Evolutionary conservation across 495 filamentous ascomycete genomes (phyloP).

Genomic region (Podospora comata): DNA sequence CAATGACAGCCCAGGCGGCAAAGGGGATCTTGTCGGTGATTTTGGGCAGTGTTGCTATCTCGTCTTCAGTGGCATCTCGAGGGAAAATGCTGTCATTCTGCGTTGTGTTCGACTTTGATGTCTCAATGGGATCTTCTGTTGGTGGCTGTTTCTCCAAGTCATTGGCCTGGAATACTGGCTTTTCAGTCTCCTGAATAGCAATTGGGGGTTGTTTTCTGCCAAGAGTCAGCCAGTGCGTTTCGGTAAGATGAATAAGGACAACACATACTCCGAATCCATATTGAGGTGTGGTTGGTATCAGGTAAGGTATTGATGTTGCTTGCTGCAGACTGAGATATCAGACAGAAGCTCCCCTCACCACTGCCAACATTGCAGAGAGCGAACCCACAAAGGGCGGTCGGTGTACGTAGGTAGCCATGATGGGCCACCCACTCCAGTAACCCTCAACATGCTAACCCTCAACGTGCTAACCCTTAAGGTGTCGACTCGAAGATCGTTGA

Average conservation of each 20-base stretch:
- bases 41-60: conserved; percentile 18
- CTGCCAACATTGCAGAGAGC: background rate
- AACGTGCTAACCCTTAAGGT: background rate
- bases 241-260: background rate
- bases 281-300: background rate
- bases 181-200: background rate
- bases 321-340: background rate
- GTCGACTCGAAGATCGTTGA: background rate
- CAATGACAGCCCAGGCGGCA: conserved; percentile 24
- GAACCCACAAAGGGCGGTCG: background rate
- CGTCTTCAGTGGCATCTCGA: conserved; percentile 25
- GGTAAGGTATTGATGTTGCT: background rate
- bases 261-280: conserved; percentile 8
- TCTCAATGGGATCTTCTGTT: background rate
- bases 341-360: background rate
- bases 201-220: conserved; percentile 1
- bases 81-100: background rate
- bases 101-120: background rate
- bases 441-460: background rate
- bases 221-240: background rate
- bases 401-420: background rate
- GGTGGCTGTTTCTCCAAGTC: background rate
- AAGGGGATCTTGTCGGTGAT: conserved; percentile 24
- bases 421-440: background rate
- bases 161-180: background rate